A percentile compares a stretch with the other conserved stretches of the same genome.
Conservation (phyloP, 2,329 filamentous ascomycete species). For the Botrytis aclada region DNA sequence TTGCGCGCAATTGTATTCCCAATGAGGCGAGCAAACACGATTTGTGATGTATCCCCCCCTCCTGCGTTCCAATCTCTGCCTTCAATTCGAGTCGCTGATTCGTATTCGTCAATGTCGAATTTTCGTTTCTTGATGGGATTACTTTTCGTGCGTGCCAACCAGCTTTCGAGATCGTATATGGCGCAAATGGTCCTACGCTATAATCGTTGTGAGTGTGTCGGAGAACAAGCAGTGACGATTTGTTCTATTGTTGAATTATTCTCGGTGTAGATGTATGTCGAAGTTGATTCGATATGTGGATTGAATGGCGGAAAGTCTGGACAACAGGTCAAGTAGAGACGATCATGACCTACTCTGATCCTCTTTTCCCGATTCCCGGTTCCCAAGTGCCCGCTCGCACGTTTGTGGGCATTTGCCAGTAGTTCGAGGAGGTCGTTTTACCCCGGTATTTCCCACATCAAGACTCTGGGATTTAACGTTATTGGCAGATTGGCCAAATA, state of each 20-base stretch:
- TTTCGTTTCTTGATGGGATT: not conserved
- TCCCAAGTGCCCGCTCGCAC: not conserved
- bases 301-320: not conserved
- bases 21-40: constrained; percentile 1
- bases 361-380: constrained; percentile 2
- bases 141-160: constrained; percentile 13
- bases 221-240: not conserved
- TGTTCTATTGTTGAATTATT: not conserved
- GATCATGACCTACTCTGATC: not conserved
- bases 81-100: not conserved
- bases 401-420: not conserved
- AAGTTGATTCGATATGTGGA: not conserved
- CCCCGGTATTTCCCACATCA: constrained; percentile 3
- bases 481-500: not conserved
- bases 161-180: not conserved
- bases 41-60: not conserved
- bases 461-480: not conserved
- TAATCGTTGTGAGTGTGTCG: not conserved
- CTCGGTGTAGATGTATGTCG: not conserved
- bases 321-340: not conserved
- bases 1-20: constrained; percentile 1
- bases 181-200: constrained; percentile 2
- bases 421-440: not conserved
- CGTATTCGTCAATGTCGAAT: not conserved
- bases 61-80: not conserved